Evolutionary conservation across 2,329 filamentous ascomycete species (phyloP).

Genomic region (Penicillium occitanis): DNA sequence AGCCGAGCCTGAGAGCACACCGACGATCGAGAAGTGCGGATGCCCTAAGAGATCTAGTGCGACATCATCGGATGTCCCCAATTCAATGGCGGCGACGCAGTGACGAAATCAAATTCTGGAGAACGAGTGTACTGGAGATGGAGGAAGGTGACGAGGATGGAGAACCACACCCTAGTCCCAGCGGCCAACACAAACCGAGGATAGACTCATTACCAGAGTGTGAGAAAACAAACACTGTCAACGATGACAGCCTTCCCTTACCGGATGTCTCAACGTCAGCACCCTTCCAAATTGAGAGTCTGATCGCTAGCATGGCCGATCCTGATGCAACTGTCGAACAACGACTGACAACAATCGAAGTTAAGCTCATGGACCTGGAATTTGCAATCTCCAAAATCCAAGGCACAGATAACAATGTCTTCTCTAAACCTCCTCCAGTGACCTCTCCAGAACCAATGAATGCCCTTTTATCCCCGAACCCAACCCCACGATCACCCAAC

Average conservation of each 20-base stretch:
- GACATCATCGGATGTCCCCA: conserved; percentile 40
- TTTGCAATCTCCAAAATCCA: conserved; percentile 52
- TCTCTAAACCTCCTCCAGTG: conserved; percentile 20
- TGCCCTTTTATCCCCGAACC: conserved; percentile 20
- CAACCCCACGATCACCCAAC: conserved; percentile 18
- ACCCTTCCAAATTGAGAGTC: conserved; percentile 38
- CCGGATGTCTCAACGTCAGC: conserved; percentile 28
- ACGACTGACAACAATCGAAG: conserved; percentile 50
- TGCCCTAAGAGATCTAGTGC: conserved; percentile 38
- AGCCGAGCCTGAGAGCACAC: conserved; percentile 32
- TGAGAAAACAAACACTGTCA: conserved; percentile 6
- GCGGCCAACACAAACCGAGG: not conserved
- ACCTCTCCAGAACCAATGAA: conserved; percentile 18
- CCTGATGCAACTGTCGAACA: conserved; percentile 46
- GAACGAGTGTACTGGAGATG: conserved; percentile 34
- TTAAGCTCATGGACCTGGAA: conserved; percentile 53
- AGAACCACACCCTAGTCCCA: conserved; percentile 20
- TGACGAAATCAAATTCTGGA: conserved; percentile 41
- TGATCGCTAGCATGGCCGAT: conserved; percentile 42
- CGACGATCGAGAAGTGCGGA: conserved; percentile 48
- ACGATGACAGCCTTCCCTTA: conserved; percentile 21
- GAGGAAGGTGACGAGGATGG: conserved; percentile 24
- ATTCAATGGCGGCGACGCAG: conserved; percentile 45
- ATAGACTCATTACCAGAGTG: not conserved
- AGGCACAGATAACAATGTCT: conserved; percentile 30